Evolutionary conservation across 176 grass and related monocot genomes (phyloP).

Genomic region (Phyllostachys edulis): DNA sequence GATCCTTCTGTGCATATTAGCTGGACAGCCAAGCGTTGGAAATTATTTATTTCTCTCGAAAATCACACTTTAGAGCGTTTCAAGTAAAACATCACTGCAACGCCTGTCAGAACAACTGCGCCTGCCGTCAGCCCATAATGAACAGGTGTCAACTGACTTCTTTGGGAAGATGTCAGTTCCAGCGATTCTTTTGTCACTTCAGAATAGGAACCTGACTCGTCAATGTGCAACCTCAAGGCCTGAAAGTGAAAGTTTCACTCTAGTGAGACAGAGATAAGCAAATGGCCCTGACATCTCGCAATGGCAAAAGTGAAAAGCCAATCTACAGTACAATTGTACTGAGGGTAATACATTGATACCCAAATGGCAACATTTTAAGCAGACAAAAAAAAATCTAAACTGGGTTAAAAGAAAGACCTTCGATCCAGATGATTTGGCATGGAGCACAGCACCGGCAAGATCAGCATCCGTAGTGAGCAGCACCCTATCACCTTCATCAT

Average conservation of each 20-base stretch:
- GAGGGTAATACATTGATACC: not conserved
- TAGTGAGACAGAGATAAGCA: slow-evolving; percentile 10
- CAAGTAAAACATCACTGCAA: slow-evolving; percentile 63
- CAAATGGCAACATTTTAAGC: not conserved
- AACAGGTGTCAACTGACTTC: slow-evolving; percentile 27
- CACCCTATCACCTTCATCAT: slow-evolving; percentile 89
- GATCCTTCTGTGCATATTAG: slow-evolving; percentile 14
- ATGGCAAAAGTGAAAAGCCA: not conserved
- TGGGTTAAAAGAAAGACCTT: slow-evolving; percentile 57
- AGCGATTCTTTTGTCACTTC: slow-evolving; percentile 30
- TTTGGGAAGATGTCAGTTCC: slow-evolving; percentile 34
- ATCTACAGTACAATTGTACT: not conserved
- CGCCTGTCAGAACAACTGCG: slow-evolving; percentile 54
- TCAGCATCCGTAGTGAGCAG: slow-evolving; percentile 76
- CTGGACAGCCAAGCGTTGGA: not conserved
- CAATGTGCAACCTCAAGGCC: slow-evolving; percentile 79
- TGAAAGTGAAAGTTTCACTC: slow-evolving; percentile 43
- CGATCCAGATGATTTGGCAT: slow-evolving; percentile 68
- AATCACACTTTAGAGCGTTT: slow-evolving; percentile 68
- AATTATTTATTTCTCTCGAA: not conserved
- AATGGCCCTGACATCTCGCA: slow-evolving; percentile 6
- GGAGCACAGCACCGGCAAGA: slow-evolving; percentile 60
- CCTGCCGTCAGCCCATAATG: slow-evolving; percentile 58
- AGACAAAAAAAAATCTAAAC: not conserved
- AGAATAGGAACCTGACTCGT: slow-evolving; percentile 40